Base-by-base conservation (phyloP, 768 basidiomycete species). In the Pleurotus giganteus region DNA sequence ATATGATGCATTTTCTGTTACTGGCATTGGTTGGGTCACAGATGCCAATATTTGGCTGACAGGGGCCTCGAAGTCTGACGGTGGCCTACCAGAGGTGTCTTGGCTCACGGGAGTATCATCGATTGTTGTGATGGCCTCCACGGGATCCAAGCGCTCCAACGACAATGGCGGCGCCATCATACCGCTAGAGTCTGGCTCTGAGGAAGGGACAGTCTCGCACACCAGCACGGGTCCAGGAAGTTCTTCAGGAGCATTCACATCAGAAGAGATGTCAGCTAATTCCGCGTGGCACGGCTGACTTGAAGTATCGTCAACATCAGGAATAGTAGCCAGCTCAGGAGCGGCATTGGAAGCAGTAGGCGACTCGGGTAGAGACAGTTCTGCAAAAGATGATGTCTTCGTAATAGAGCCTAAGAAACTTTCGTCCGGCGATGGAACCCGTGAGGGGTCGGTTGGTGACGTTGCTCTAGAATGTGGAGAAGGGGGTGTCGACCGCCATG, bases 401-500 rank as follows among this genome's bases (percentile, higher is more conserved):
- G 39, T 41, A 17, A 41, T 17, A 41, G 12, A 1, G 13, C 19
- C 39, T 13, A 19, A 13, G 39, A 41, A 41, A 19, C 39, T 17
- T 17, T 41, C 39, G 12, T 41, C 39, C 12, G 39, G 19, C 9
- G 12, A 11, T 15, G 7, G 15, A 32, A 15, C 34, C 49, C 49
- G 37, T 4, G 44, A 24, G 2, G 44, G 44, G 17, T 51, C 49
- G 4, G 49, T 51, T 34, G 49, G 49, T 5, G 49, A 51, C 19
- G 34, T 37, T 34, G 31, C 34, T 26, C 49, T 29, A 13, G 34
- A 51, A 15, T 28, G 28, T 15, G 46, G 46, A n/a, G 31, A 51
- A 17, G 58, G 53, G 15, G 39, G 19, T 9, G 51, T 57, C 15
- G 55, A 51, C 50, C 58, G 45, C 46, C 53, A 51, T 9, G 49